Evolutionary conservation across 768 basidiomycete species (phyloP), one percentile per base, ranked within the genome.

Genomic region (Naganishia randhawae): DNA sequence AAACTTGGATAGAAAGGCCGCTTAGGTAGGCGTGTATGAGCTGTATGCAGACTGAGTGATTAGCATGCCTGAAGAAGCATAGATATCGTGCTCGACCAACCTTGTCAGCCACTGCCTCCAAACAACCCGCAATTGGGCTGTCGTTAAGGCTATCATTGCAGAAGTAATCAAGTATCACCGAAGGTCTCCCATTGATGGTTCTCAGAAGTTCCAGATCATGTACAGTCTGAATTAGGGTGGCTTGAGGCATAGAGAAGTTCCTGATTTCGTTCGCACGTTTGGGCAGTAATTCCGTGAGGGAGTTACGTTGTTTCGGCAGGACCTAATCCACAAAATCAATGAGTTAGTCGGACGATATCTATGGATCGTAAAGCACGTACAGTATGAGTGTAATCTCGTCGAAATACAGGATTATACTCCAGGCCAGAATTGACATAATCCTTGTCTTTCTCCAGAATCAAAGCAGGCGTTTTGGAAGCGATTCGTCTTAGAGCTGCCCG

Each of bases 151-250:
- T 89, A 61, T 88, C 86, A 75, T 97, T 95, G 72, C 86, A 84
- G 78, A 96, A 96, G 80, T 95, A 97, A 33, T 86, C 84, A 32
- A 90, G 86, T 19, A 98, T 78, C 2, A 90, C 89, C 0, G 92
- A 90, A 0, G 92, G 88, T 25, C 87, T 81, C 3, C 92, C 91
- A 1, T 85, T 83, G 17, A 87, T 85, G 48, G 92, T 89, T 19
- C 94, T 87, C 84, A 93, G 87, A 63, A 85, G 85, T 75, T 98
- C 95, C 69, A 96, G 84, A 72, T 94, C 91, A 72, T 92, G 88
- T 83, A 93, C 88, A 1, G 88, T 86, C 54, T 91, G 81, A 63
- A 95, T 81, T 75, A 97, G 90, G 55, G 95, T 87, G 65, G 90
- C 84, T 77, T 95, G 93, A 0, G 91, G 89, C 5, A 89, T 84